phyloP scores from a whole-genome alignment of 1,284 basidiomycete genomes.

The Rhodotorula glutinis region DNA sequence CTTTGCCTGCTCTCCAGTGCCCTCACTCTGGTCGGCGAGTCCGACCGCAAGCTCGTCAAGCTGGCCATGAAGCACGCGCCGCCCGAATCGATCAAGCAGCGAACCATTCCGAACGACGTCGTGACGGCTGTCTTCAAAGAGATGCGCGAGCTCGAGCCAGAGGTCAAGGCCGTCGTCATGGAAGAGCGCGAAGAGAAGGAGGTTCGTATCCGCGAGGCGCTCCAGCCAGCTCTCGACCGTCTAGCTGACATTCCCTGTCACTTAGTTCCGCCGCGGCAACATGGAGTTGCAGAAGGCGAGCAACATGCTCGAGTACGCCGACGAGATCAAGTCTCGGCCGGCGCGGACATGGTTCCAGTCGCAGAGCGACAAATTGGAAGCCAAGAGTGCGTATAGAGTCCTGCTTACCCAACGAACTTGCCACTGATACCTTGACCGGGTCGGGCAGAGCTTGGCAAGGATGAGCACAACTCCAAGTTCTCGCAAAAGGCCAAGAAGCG shows the following conservation, averaged over 20 bases:
- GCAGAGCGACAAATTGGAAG: conserved; percentile 72
- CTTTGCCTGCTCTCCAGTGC: conserved; percentile 57
- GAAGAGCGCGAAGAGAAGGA: conserved; percentile 97
- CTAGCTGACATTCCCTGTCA: not conserved
- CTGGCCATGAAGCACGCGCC: conserved; percentile 86
- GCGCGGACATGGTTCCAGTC: conserved; percentile 98
- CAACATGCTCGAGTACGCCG: conserved; percentile 90
- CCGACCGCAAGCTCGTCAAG: conserved; percentile 94
- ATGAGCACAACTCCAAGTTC: conserved; percentile 40
- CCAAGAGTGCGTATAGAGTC: conserved; percentile 62
- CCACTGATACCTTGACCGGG: not conserved
- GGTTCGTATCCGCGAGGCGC: conserved; percentile 51
- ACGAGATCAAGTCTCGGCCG: conserved; percentile 91
- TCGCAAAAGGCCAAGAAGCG: conserved; percentile 35
- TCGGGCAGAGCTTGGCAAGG: conserved; percentile 27
- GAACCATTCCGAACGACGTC: conserved; percentile 78
- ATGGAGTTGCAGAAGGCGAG: conserved; percentile 95
- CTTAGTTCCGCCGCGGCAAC: conserved; percentile 77
- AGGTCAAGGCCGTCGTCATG: conserved; percentile 74
- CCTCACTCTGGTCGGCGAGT: conserved; percentile 91
- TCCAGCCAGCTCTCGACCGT: too few species aligned
- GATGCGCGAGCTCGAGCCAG: conserved; percentile 69
- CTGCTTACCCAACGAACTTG: not conserved
- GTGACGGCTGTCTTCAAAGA: conserved; percentile 68
- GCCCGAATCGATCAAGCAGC: conserved; percentile 81